Percentiles rank a stretch among this genome's conserved stretches.
Evolutionary conservation across 768 basidiomycete genomes (phyloP).

Genomic region (Lactarius indigo): DNA sequence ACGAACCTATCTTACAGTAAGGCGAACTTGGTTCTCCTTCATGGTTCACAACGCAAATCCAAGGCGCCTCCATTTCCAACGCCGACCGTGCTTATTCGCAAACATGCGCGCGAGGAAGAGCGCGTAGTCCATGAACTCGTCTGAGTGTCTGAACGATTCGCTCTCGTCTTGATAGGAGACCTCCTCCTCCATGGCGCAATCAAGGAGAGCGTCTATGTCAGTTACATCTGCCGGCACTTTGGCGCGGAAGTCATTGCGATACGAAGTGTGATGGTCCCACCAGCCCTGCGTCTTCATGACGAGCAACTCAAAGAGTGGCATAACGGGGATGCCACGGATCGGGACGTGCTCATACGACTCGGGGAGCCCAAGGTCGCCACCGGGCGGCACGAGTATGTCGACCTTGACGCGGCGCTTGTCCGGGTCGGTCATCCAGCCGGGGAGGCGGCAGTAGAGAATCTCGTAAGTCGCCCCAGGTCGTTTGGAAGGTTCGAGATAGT

Average conservation of each 20-base stretch:
- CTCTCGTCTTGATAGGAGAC: background rate
- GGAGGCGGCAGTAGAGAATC: slow-evolving; percentile 10
- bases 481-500: slow-evolving; percentile 4
- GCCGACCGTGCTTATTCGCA: background rate
- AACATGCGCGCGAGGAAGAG: background rate
- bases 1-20: background rate
- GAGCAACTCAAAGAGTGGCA: slow-evolving; percentile 12
- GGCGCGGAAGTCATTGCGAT: background rate
- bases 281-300: slow-evolving; percentile 18
- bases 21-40: background rate
- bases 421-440: background rate
- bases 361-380: background rate
- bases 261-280: background rate
- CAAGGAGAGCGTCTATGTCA: slow-evolving; percentile 8
- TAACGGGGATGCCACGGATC: slow-evolving; percentile 3
- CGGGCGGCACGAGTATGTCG: slow-evolving; percentile 13
- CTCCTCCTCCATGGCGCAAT: background rate
- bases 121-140: background rate
- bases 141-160: background rate
- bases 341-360: background rate
- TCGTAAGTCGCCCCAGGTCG: background rate
- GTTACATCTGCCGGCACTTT: background rate
- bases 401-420: background rate
- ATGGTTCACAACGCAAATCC: background rate
- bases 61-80: background rate